Evolutionary conservation across 2,329 filamentous ascomycete genomes (phyloP), one percentile per base, ranked within the genome.

Genomic region (Exophiala bonariae): DNA sequence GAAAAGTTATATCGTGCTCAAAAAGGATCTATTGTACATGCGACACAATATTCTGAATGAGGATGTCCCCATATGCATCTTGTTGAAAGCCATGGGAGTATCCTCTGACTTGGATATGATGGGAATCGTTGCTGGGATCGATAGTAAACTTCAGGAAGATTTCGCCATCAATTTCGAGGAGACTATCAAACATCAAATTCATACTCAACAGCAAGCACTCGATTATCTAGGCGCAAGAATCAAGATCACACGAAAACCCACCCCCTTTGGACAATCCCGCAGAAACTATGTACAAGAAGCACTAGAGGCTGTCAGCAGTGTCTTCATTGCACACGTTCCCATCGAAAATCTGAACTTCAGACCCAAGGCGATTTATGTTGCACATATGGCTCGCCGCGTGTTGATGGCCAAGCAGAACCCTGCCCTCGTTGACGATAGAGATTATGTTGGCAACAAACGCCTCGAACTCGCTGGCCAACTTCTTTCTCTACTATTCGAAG

Each of bases 361-460:
- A 46, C 91, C 92, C n/a, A 99, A 99, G 66, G 91, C 92, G 17
- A 80, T 97, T 7, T 99, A 97, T 62, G 83, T 99, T 45, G 92
- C 92, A 38, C 89, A 96, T 74, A 99, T 99, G 93, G 89, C 90
- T 20, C 86, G 93, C n/a, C 82, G 91, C 66, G 91, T 97, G 3
- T 72, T 99, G 39, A 96, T 97, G 87, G 91, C 91, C 2, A 86
- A 90, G 62, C 87, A 93, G 50, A 89, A 99, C 62, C 81, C 87
- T 1, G 89, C 86, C 47, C 75, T 97, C 43, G 89, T 99, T 2
- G 93, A 99, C 60, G 93, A 99, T 66, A 82, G 93, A 63, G 95
- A 99, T 70, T 99, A 97, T 62, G 90, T 99, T 22, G 93, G 93
- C 57, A 99, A 99, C 72, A 99, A 99, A 71, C 83, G 93, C 50